Base-by-base conservation (phyloP, 768 basidiomycete genomes). In the Termitomyces sp. region DNA sequence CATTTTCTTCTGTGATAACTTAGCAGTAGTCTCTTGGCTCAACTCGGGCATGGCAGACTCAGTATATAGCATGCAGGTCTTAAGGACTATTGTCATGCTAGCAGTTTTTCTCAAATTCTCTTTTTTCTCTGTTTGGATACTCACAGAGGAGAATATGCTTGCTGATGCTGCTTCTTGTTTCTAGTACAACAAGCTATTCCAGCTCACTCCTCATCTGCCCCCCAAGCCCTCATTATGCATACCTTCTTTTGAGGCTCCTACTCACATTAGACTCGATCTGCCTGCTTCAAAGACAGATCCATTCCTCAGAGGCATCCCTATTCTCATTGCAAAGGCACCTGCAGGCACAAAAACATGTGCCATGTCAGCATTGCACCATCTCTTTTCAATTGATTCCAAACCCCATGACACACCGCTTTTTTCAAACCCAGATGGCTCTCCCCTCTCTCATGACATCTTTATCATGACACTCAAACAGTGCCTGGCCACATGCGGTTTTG, bases 111-210 rank as follows among this genome's bases (percentile, higher is more conserved):
- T 68, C 8, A 54, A 63, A 9, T 69, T 71, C 44, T 58, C 68
- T 47, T 69, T 58, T 63, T 67, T 66, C n/a, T n/a, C n/a, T n/a
- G n/a, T n/a, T n/a, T n/a, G n/a, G n/a, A n/a, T n/a, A n/a, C n/a
- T n/a, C n/a, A n/a, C n/a, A n/a, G n/a, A n/a, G n/a, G n/a, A n/a
- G 18, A 69, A 69, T 42, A 6, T 42, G 1, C 30, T 69, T 55
- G 68, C 69, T 67, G 66, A 71, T 69, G 59, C 55, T 58, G 63
- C 70, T 42, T 66, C 67, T 59, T 66, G 65, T 60, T 66, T 73
- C 15, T 73, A 67, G 69, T 67, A 73, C 49, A 69, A 66, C 71
- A 11, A n/a, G n/a, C n/a, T n/a, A n/a, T n/a, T n/a, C n/a, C n/a
- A n/a, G n/a, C n/a, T n/a, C n/a, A 55, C 67, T 33, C n/a, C n/a